A percentile compares a stretch with the other conserved stretches of the same genome.
Conservation (phyloP, 441 rosid genomes). For the Hura crepitans region DNA sequence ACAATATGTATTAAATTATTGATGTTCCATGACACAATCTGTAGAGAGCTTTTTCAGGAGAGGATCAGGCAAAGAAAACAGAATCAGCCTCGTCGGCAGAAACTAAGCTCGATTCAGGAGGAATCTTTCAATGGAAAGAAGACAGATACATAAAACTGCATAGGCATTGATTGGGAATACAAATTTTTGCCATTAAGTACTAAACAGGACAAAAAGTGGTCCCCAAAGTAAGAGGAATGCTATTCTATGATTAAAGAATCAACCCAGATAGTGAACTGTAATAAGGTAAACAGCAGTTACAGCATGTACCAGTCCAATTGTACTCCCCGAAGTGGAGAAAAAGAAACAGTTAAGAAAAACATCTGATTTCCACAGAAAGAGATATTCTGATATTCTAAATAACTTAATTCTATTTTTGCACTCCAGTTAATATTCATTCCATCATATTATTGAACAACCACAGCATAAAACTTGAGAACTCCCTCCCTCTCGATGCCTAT, state of each 20-base stretch:
- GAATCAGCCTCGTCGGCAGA: too few relatives aligned
- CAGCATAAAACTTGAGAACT: neutral
- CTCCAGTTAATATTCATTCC: neutral
- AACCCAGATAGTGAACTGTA: neutral
- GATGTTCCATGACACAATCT: too few relatives aligned
- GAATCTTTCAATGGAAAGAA: too few relatives aligned
- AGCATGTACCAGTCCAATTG: neutral
- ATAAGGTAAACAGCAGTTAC: neutral
- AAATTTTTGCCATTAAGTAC: neutral
- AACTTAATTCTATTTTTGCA: neutral
- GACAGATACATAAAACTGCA: neutral
- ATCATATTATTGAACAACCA: neutral
- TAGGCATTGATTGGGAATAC: neutral
- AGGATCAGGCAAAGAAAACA: too few relatives aligned
- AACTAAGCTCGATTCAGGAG: too few relatives aligned
- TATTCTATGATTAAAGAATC: constrained; percentile 5
- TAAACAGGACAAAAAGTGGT: neutral
- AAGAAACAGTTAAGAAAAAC: neutral
- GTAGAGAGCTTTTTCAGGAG: too few relatives aligned
- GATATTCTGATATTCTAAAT: too few relatives aligned
- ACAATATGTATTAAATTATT: too few relatives aligned
- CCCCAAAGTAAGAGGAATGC: neutral
- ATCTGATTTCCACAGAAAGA: neutral
- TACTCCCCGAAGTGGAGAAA: neutral
- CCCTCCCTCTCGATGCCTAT: neutral